Evolutionary conservation across 208 protist genomes (phyloP), one percentile per base, ranked within the genome.

Genomic region (Crithidia mellificae): DNA sequence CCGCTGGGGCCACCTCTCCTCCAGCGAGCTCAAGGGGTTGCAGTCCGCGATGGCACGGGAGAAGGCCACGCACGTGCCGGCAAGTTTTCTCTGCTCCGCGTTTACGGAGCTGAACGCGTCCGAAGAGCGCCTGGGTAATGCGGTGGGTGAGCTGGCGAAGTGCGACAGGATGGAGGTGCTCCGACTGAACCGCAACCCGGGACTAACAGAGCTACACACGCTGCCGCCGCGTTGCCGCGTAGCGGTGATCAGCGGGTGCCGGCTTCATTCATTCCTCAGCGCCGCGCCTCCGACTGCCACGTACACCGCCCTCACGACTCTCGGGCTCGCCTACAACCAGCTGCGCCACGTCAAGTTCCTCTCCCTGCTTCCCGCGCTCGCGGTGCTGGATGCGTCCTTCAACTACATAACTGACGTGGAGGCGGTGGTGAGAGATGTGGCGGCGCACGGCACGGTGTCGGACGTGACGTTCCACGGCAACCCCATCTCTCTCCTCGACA

Each of bases 401-500:
- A 96, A 96, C 63, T 52, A 66, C 55, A 29, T 96, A 5, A 64
- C 52, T n/a, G 71, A 74, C 57, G 44, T 92, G 17, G 70, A 78
- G 20, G 66, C 41, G 2, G 71, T 77, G 27, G 75, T 86, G 59
- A 51, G 41, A 8, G 63, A 66, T 12, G 30, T 91, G 11, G 38
- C 55, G 19, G 69, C 43, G 38, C 90, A 96, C 52, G 43, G 39
- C 6, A 41, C 65, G 15, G 61, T 96, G 30, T 59, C 70, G 12
- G 88, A 96, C 44, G 67, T 93, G 19, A 76, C 63, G 2, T 78
- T 96, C 25, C 52, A 72, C 27, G 90, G 88, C 29, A 91, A 88
- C 61, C 90, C 90, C 25, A 66, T 96, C 32, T 56, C 85, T 12
- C 63, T 91, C 11, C 38, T 88, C 15, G 86, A 93, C 66, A 68